These are phyloP conservation scores for Amoebophrya sp. DNA, from an alignment of 169 alveolate genomes.

Conservation along the genomic window DNA sequence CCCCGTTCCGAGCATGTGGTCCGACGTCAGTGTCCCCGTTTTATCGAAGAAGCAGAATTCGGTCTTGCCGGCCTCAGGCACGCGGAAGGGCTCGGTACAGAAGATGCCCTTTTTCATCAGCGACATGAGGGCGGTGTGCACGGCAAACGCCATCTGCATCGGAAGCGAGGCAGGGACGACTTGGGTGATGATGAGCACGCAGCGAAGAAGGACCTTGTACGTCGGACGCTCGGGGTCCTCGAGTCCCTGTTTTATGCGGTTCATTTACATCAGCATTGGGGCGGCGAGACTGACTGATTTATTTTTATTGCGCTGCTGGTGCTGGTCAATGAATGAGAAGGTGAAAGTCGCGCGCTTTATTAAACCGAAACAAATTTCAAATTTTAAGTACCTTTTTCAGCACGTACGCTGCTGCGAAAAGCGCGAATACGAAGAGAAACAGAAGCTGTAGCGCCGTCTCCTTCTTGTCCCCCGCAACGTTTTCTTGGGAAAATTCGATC, in stretches of 20 bases:
- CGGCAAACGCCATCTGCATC: slow-evolving; percentile 89
- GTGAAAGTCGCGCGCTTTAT: no score
- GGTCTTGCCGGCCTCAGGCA: slow-evolving; percentile 76
- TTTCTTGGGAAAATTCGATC: slow-evolving; percentile 54
- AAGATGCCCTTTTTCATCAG: slow-evolving; percentile 74
- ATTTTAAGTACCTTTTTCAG: slow-evolving; percentile 24
- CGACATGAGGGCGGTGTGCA: slow-evolving; percentile 77
- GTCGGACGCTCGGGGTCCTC: slow-evolving; percentile 26
- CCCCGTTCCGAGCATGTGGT: slow-evolving; percentile 32
- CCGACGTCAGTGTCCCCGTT: slow-evolving; percentile 90
- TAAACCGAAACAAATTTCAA: no score
- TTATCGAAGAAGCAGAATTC: slow-evolving; percentile 88
- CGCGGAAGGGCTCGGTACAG: slow-evolving; percentile 95
- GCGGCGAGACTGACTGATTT: no score
- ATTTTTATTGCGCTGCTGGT: no score
- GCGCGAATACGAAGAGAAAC: slow-evolving; percentile 71
- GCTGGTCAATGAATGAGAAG: no score
- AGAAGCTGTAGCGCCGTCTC: slow-evolving; percentile 80
- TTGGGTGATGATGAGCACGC: slow-evolving; percentile 82
- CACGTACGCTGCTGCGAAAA: slow-evolving; percentile 74
- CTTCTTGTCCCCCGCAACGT: slow-evolving; percentile 38
- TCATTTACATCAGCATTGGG: no score
- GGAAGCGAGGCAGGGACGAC: slow-evolving; percentile 98
- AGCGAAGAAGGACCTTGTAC: slow-evolving; percentile 80
- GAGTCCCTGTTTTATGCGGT: not conserved